A percentile compares a stretch with the other conserved stretches of the same genome.
Evolutionary conservation across 768 basidiomycete genomes (phyloP).

Genomic region (Hypsizygus marmoreus): DNA sequence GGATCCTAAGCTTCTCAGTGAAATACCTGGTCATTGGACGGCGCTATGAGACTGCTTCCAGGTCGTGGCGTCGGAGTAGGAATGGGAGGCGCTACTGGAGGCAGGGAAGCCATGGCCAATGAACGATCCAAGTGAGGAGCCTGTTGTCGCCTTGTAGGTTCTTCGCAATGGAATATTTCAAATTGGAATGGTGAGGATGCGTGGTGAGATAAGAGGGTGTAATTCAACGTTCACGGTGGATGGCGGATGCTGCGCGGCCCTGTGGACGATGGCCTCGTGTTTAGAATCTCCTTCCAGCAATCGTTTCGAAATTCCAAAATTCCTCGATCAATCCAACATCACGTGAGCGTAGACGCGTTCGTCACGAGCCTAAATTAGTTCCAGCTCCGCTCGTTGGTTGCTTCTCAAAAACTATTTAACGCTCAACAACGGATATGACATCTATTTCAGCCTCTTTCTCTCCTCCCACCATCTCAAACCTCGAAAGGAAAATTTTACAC

Average conservation of each 20-base stretch:
- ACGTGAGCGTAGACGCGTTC: slow-evolving; percentile 22
- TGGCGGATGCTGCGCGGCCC: slow-evolving; percentile 8
- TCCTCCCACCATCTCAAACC: not conserved
- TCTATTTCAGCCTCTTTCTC: slow-evolving; percentile 8
- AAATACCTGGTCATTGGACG: slow-evolving; percentile 72
- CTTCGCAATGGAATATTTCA: no score
- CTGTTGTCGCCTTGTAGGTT: no score
- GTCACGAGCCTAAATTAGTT: slow-evolving; percentile 15
- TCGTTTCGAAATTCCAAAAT: no score
- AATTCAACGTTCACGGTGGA: not conserved
- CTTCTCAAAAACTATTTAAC: slow-evolving; percentile 12
- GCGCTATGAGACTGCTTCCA: slow-evolving; percentile 47
- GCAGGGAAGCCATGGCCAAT: slow-evolving; percentile 30
- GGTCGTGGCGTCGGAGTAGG: slow-evolving; percentile 35
- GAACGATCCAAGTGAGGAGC: not conserved
- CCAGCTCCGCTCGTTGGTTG: slow-evolving; percentile 17
- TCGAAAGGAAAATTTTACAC: not conserved
- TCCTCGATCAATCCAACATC: slow-evolving; percentile 10
- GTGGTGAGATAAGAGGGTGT: slow-evolving; percentile 2
- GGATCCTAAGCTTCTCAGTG: slow-evolving; percentile 12
- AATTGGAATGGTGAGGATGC: not conserved
- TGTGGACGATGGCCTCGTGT: slow-evolving; percentile 23
- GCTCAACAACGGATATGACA: slow-evolving; percentile 2
- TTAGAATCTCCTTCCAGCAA: slow-evolving; percentile 7
- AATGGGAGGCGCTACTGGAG: slow-evolving; percentile 48